Evolutionary conservation across 202 grass and related monocot species (phyloP).

Genomic region (Bolboschoenoplectus hybrid): DNA sequence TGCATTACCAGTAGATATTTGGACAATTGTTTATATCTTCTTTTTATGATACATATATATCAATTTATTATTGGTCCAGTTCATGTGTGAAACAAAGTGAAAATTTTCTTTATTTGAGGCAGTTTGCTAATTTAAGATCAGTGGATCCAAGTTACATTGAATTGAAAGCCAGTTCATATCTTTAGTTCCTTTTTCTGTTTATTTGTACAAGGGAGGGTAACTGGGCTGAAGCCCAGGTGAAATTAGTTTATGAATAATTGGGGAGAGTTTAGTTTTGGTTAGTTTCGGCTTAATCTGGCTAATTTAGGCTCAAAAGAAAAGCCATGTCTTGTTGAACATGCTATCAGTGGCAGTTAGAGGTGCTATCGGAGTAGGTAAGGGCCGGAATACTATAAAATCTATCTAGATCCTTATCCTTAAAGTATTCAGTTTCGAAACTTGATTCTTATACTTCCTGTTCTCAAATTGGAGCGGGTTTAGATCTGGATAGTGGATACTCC

Average conservation of each 20-base stretch:
- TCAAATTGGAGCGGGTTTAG: background rate
- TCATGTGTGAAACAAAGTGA: too few relatives aligned
- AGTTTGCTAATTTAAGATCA: background rate
- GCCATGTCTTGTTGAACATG: background rate
- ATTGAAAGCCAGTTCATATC: background rate
- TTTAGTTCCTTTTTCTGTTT: background rate
- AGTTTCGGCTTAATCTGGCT: background rate
- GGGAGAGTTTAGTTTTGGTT: background rate
- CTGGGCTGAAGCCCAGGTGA: background rate
- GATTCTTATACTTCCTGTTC: background rate
- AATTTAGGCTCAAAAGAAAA: background rate
- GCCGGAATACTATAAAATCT: background rate
- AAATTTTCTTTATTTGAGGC: background rate
- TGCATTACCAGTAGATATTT: background rate
- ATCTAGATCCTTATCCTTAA: background rate
- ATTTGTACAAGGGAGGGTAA: background rate
- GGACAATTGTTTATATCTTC: background rate
- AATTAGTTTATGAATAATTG: background rate
- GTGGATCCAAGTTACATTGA: background rate
- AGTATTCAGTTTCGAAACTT: background rate
- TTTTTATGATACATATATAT: background rate
- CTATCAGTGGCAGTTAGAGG: background rate
- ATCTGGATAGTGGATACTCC: background rate
- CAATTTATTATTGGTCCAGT: background rate
- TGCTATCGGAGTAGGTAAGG: background rate